Evolutionary conservation across 306 rosid species (phyloP).

Genomic region (Chamaecrista fasciculata): DNA sequence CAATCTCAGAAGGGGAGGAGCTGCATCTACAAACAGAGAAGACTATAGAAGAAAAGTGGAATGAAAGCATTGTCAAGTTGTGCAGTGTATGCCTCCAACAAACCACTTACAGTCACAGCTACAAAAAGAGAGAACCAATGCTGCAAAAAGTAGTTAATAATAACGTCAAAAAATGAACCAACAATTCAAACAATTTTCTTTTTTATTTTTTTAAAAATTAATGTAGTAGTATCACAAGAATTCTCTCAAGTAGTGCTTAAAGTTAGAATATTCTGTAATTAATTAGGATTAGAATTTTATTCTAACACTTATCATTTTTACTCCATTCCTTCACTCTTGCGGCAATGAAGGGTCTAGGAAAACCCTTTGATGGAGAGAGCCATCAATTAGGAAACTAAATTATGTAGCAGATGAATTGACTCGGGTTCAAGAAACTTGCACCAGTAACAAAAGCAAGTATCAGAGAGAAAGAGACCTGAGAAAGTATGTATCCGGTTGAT

Average conservation of each 20-base stretch:
- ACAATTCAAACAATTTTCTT: slow-evolving; percentile 8
- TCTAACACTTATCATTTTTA: background rate
- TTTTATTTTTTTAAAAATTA: too few species aligned
- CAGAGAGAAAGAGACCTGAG: slow-evolving; percentile 56
- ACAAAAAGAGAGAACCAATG: slow-evolving; percentile 74
- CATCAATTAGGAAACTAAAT: background rate
- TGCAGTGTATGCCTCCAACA: slow-evolving; percentile 91
- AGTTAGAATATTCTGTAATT: too few species aligned
- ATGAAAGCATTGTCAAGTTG: slow-evolving; percentile 93
- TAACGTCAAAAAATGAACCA: slow-evolving; percentile 30
- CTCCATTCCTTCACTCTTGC: background rate
- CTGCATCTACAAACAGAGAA: slow-evolving; percentile 66
- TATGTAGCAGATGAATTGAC: background rate
- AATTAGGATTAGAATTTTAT: too few species aligned
- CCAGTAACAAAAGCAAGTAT: background rate
- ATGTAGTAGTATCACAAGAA: background rate
- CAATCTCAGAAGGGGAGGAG: slow-evolving; percentile 17
- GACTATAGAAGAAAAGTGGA: slow-evolving; percentile 85
- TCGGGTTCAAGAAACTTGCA: slow-evolving; percentile 2
- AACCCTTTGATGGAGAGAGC: background rate
- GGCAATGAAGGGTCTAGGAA: background rate
- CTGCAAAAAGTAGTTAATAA: slow-evolving; percentile 46
- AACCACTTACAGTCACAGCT: slow-evolving; percentile 75
- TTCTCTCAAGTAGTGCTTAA: background rate
- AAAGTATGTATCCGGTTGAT: slow-evolving; percentile 76